Evolutionary conservation across 2,329 filamentous ascomycete species (phyloP), one percentile per base, ranked within the genome.

Genomic region (Colletotrichum aenigma): DNA sequence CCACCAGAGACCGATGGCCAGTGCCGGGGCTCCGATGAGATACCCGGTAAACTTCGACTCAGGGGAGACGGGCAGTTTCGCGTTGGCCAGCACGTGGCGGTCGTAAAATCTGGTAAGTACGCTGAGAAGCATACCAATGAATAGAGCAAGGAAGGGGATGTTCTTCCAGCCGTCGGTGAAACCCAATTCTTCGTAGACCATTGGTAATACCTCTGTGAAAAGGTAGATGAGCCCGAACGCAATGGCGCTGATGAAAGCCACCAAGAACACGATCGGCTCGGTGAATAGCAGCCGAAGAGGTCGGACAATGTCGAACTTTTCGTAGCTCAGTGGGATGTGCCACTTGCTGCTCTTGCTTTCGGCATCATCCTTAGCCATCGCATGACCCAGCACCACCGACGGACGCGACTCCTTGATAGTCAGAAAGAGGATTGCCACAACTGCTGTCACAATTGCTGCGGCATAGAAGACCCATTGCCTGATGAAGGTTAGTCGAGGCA

Each of bases 1-100:
- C 78, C 81, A 83, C 85, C 86, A 88, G 0, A 89, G 83, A 1
- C 84, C 86, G 3, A 81, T 77, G 2, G 87, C 85, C 4, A 89
- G 82, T 3, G 84, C 78, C 1, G 87, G 86, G 0, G 86, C 84
- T 0, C 86, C 88, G 32, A 88, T 79, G 38, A 82, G 81, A 74
- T 89, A 88, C 5, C 87, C 71, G 0, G 34, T 24, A 10, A 71
- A 65, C 28, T 74, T 74, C 0, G 67, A 65, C 60, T 74, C 71
- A 85, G 16, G 65, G 5, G 43, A 18, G 48, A 67, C 55, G 15
- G 64, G 36, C 4, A 21, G 10, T 24, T 7, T 9, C 5, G 43
- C 28, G 2, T 6, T 21, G 8, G 58, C 34, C 6, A 74, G 34
- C 2, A 52, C 21, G 15, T 18, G 48, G 18, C 26, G 16, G 21